Base-by-base conservation (phyloP, 176 grass and related monocot genomes). In the Chrysopogon serrulatus region DNA sequence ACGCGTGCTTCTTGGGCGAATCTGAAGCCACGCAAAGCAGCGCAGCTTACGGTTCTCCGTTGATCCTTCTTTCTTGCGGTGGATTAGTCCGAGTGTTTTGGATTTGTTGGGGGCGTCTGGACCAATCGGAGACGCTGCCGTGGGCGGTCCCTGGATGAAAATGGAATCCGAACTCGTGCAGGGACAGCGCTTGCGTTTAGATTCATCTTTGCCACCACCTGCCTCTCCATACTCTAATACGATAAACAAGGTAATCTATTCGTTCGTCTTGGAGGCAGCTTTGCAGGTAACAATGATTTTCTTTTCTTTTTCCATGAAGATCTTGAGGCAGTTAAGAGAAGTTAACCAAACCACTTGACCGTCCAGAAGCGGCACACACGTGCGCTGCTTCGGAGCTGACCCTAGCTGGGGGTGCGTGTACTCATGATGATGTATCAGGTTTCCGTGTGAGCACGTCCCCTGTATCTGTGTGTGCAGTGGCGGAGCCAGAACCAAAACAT, bases 321-420 rank as follows among this genome's bases (percentile, higher is more conserved):
- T 80, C 9, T 10, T 17, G 2, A 18, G 30, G 71, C 64, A 14
- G 88, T 28, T 86, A 83, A 82, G 71, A 51, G 26, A 69, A 44
- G 72, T 28, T 43, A 71, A 86, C 78, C 88, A 37, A 89, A 82
- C 72, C 63, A 65, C 21, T 17, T 33, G 19, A 40, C 53, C 27
- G 47, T 63, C 26, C 70, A 77, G 83, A 85, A 86, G 78, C 13
- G 16, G 21, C 34, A 49, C 30, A 81, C 44, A 36, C 41, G 44
- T 12, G 26, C 6, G 62, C 44, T 18, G 45, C 40, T 19, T 63
- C 10, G 53, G 19, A 34, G 40, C 51, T 23, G 23, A 19, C 15
- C 17, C 23, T 56, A 10, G 54, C 23, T 4, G 6, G 37, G 37
- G 6, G 6, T 39, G 37, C 18, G 10, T 57, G n/a, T 13, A 32